phyloP scores from a whole-genome alignment of 2,329 filamentous ascomycete genomes.

The Diplodia intermedia region DNA sequence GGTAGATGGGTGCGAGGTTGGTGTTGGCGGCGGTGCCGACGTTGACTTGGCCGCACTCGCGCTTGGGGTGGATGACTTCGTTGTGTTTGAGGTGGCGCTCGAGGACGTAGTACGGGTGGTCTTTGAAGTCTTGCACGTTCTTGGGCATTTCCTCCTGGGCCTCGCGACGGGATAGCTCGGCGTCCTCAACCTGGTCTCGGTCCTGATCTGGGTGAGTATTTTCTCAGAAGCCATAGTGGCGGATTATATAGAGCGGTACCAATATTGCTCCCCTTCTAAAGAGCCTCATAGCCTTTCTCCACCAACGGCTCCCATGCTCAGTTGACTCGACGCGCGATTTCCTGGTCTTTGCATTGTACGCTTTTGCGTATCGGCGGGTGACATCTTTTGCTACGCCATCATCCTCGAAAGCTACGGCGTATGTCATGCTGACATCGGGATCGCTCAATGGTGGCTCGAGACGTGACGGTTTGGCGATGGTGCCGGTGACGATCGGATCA shows the following conservation, averaged over 20 bases:
- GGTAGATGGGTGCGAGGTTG: constrained; percentile 78
- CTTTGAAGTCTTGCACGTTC: constrained; percentile 85
- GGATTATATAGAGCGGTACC: not conserved
- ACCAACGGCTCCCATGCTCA: constrained; percentile 64
- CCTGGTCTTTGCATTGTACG: constrained; percentile 88
- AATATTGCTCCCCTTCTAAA: constrained; percentile 46
- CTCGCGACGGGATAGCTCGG: constrained; percentile 73
- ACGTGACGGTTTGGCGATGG: constrained; percentile 74
- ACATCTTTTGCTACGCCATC: constrained; percentile 83
- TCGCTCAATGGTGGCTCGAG: constrained; percentile 86
- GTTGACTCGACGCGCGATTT: constrained; percentile 78
- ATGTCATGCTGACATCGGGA: constrained; percentile 76
- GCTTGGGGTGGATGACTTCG: constrained; percentile 78
- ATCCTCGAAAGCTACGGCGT: constrained; percentile 84
- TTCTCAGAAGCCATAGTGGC: not conserved
- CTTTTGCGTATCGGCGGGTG: constrained; percentile 84
- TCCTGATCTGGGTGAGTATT: constrained; percentile 51
- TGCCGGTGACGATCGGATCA: constrained; percentile 82
- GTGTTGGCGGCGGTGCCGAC: constrained; percentile 65
- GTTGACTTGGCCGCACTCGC: constrained; percentile 77
- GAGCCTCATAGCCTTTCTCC: constrained; percentile 57
- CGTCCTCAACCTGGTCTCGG: constrained; percentile 83
- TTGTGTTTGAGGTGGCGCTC: constrained; percentile 83
- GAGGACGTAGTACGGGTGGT: constrained; percentile 76
- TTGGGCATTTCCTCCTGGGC: constrained; percentile 80